Percentiles rank a stretch among this genome's conserved stretches.
These are phyloP conservation scores for Fusarium chuoi DNA, from an alignment of 2,329 filamentous ascomycete genomes.

Conservation along the genomic window DNA sequence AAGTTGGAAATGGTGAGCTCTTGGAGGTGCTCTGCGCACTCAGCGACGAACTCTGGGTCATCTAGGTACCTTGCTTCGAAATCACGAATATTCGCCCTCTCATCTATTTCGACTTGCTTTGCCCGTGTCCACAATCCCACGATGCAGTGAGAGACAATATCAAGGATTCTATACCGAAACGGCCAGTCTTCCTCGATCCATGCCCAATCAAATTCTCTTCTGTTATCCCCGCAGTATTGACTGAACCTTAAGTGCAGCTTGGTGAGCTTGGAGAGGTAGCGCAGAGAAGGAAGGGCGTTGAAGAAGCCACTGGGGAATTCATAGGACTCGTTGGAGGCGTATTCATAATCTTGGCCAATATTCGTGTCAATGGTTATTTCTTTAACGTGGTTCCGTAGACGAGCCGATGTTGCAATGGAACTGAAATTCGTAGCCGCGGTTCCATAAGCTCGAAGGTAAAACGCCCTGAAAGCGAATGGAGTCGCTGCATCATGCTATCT, in stretches of 20 bases:
- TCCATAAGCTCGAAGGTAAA: background rate
- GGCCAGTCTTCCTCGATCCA: background rate
- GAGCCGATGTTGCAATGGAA: background rate
- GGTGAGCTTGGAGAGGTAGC: rapidly evolving
- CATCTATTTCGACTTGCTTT: background rate
- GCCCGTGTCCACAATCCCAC: background rate
- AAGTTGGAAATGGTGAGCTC: background rate
- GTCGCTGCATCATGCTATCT: background rate
- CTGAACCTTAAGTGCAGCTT: background rate
- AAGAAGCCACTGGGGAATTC: background rate
- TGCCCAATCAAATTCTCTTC: too few species aligned
- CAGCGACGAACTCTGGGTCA: background rate
- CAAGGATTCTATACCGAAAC: background rate
- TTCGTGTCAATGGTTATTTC: background rate
- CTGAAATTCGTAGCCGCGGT: background rate
- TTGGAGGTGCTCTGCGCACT: background rate
- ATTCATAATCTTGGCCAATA: background rate
- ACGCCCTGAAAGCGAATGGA: background rate
- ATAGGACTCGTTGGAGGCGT: background rate
- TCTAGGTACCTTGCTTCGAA: rapidly evolving
- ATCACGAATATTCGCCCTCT: background rate
- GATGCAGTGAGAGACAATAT: background rate
- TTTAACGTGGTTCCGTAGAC: rapidly evolving
- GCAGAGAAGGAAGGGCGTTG: background rate
- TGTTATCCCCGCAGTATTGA: background rate